Conservation (phyloP, 257 asterid species). For the Nicotiana otophora region DNA sequence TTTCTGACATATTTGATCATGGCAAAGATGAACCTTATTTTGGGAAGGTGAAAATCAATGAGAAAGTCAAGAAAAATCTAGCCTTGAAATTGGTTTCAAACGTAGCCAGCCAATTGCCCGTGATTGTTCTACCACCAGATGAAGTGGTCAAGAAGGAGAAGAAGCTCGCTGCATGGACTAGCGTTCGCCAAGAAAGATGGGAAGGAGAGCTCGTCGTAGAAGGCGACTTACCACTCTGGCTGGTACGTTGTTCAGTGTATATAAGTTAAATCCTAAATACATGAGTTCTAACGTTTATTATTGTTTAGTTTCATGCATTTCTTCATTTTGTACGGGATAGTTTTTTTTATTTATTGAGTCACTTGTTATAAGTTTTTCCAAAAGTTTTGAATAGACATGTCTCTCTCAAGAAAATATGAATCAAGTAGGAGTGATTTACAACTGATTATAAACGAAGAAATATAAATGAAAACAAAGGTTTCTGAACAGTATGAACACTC, state of each 20-base stretch:
- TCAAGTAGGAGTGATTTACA: not conserved
- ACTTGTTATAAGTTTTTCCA: not conserved
- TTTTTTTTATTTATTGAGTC: not conserved
- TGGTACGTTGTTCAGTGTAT: constrained; percentile 36
- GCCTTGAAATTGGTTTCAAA: constrained; percentile 20
- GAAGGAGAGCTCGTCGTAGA: constrained; percentile 81
- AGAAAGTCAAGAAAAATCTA: not conserved
- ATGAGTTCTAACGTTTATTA: not conserved
- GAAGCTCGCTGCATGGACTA: constrained; percentile 80
- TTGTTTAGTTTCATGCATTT: not conserved
- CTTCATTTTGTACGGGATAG: not conserved
- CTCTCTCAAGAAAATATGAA: not conserved
- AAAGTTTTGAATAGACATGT: not conserved
- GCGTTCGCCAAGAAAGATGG: constrained; percentile 79
- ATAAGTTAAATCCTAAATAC: not conserved
- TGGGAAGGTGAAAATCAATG: constrained; percentile 11
- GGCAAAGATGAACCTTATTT: constrained; percentile 19
- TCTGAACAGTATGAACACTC: not conserved
- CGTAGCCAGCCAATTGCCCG: constrained; percentile 44
- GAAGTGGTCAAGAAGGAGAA: constrained; percentile 8
- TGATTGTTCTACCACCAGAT: constrained; percentile 21
- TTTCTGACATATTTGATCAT: constrained; percentile 16
- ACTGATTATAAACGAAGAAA: not conserved
- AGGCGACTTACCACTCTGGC: constrained; percentile 84
- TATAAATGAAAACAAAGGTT: not conserved